phyloP scores from a whole-genome alignment of 148 eudicot genomes.

The Spergularia bocconei region DNA sequence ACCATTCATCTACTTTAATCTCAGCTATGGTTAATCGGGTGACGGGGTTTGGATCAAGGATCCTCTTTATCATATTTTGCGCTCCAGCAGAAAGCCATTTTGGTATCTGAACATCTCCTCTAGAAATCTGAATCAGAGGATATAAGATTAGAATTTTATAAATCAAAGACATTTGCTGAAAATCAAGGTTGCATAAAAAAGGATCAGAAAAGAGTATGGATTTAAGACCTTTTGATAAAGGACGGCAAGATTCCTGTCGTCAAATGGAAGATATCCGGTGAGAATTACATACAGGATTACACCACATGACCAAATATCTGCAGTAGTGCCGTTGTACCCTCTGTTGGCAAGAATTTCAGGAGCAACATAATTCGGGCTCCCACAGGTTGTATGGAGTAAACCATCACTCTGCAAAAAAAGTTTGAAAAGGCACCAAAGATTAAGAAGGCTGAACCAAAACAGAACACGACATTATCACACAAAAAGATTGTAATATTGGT shows the following conservation, averaged over 20 bases:
- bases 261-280: constrained; percentile 88
- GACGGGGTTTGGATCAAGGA: constrained; percentile 83
- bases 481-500: background rate
- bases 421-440: background rate
- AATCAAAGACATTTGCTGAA: background rate
- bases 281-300: constrained; percentile 83
- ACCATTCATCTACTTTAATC: constrained; percentile 76
- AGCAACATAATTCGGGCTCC: constrained; percentile 97
- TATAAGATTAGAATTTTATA: background rate
- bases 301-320: constrained; percentile 97
- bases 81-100: constrained; percentile 88
- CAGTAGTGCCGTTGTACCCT: constrained; percentile 80
- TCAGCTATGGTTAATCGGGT: constrained; percentile 65
- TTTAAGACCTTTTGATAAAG: constrained; percentile 78
- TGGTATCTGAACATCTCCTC: constrained; percentile 82
- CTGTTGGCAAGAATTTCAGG: constrained; percentile 83
- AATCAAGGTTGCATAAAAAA: background rate
- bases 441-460: background rate
- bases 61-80: constrained; percentile 59
- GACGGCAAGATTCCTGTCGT: constrained; percentile 86
- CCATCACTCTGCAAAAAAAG: constrained; percentile 59
- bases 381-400: constrained; percentile 91
- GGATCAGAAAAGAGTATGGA: background rate
- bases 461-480: background rate
- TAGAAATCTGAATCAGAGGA: constrained; percentile 43